phyloP scores from a whole-genome alignment of 2,329 filamentous ascomycete species.

The Bretziella fagacearum region DNA sequence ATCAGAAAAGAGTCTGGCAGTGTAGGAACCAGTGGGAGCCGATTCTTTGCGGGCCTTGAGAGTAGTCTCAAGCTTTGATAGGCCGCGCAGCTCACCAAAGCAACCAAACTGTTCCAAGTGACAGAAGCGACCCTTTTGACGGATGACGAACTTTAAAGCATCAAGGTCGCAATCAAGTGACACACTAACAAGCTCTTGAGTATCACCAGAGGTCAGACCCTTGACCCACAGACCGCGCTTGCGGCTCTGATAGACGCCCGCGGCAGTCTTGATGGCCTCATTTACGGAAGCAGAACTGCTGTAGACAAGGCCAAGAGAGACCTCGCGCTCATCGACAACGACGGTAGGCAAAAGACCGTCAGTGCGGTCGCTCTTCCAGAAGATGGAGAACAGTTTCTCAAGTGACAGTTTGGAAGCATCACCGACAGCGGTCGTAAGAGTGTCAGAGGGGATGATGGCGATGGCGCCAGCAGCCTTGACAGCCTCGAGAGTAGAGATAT shows the following conservation, averaged over 20 bases:
- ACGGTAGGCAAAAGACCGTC: conserved; percentile 80
- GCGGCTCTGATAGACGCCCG: conserved; percentile 85
- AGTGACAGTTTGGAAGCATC: conserved; percentile 47
- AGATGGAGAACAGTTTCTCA: conserved; percentile 52
- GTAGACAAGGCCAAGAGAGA: conserved; percentile 80
- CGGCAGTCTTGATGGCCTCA: conserved; percentile 62
- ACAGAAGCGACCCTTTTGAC: conserved; percentile 84
- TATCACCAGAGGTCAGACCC: conserved; percentile 84
- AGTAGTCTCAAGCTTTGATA: conserved; percentile 75
- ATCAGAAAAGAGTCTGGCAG: conserved; percentile 80
- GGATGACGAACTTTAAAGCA: conserved; percentile 76
- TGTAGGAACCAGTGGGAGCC: conserved; percentile 83
- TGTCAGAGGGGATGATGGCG: conserved; percentile 55
- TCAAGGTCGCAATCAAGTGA: conserved; percentile 88
- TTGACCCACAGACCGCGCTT: conserved; percentile 96
- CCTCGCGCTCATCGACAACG: conserved; percentile 73
- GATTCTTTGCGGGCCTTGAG: conserved; percentile 64
- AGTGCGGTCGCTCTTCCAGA: conserved; percentile 62
- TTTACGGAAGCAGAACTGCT: conserved; percentile 80
- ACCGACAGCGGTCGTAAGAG: conserved; percentile 50
- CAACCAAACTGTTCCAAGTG: conserved; percentile 85
- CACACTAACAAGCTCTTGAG: conserved; percentile 72
- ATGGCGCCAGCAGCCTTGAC: conserved; percentile 40
- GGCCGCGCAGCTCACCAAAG: conserved; percentile 69
- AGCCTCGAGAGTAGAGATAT: conserved; percentile 28